Conservation (phyloP, 192 early-diverging fungal species). For the Entomortierella parvispora region DNA sequence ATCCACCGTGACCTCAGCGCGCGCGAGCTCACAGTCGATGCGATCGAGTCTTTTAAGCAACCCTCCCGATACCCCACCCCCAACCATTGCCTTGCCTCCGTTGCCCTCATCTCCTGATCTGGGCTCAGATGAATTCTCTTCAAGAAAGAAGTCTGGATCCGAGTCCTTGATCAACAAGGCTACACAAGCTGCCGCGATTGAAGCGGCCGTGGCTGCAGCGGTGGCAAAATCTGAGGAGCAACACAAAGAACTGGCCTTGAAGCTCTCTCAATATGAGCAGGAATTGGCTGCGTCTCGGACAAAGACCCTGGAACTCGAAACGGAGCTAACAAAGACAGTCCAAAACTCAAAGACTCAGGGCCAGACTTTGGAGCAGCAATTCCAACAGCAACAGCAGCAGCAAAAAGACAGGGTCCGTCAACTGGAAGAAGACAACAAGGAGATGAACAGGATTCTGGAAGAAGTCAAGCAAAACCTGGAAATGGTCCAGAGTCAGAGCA, state of each 20-base stretch:
- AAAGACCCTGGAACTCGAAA: conserved; percentile 26
- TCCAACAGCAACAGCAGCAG: not conserved
- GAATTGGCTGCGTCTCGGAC: conserved; percentile 15
- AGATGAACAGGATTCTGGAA: conserved; percentile 29
- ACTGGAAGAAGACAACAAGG: conserved; percentile 29
- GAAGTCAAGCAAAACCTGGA: conserved; percentile 40
- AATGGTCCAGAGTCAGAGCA: conserved; percentile 23
- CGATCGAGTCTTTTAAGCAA: conserved; percentile 42
- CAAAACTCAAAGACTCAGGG: no score
- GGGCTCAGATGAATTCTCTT: not conserved
- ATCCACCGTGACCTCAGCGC: conserved; percentile 2
- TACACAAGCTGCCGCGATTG: conserved; percentile 26
- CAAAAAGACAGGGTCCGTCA: conserved; percentile 8
- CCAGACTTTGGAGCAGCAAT: not conserved
- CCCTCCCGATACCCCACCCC: conserved; percentile 42
- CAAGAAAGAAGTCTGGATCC: conserved; percentile 29
- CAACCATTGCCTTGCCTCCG: conserved; percentile 42
- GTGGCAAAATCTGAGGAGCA: conserved; percentile 31
- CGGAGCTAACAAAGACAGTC: conserved; percentile 6
- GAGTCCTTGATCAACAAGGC: conserved; percentile 24
- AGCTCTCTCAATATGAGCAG: conserved; percentile 19
- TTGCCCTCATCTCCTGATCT: conserved; percentile 21
- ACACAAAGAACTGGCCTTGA: conserved; percentile 19
- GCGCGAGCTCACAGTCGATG: conserved; percentile 19
- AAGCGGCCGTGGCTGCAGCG: conserved; percentile 39